phyloP scores from a whole-genome alignment of 2,329 filamentous ascomycete species.

The Colletotrichum lupini region DNA sequence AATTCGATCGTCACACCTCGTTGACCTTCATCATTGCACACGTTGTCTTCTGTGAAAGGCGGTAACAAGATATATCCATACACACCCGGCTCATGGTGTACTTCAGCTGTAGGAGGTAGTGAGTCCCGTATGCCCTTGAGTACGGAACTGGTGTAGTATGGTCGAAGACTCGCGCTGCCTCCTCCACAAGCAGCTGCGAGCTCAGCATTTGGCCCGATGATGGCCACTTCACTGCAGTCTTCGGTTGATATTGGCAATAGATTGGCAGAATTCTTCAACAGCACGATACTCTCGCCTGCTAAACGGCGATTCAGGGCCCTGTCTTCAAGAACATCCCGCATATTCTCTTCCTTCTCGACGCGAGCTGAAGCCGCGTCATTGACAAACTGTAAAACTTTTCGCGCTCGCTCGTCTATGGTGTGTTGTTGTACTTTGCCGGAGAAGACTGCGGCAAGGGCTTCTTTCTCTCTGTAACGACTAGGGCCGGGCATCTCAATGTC shows the following conservation, averaged over 20 bases:
- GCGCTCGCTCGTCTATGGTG: conserved; percentile 66
- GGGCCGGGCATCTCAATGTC: conserved; percentile 72
- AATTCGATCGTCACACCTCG: conserved; percentile 70
- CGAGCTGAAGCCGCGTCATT: conserved; percentile 65
- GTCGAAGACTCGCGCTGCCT: conserved; percentile 69
- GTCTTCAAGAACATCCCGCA: conserved; percentile 69
- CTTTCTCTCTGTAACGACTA: conserved; percentile 59
- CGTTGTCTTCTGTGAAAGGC: conserved; percentile 58
- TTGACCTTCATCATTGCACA: conserved; percentile 64
- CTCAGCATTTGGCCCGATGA: conserved; percentile 69
- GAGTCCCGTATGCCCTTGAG: conserved; percentile 74
- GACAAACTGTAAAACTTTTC: conserved; percentile 66
- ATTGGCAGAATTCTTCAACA: conserved; percentile 76
- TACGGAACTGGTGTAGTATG: conserved; percentile 77
- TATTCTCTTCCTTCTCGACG: conserved; percentile 64
- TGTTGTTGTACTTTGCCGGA: conserved; percentile 66
- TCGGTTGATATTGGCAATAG: conserved; percentile 72
- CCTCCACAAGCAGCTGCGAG: conserved; percentile 69
- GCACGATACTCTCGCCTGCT: conserved; percentile 75
- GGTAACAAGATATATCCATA: conserved; percentile 74
- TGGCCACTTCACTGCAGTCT: conserved; percentile 55
- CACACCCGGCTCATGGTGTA: conserved; percentile 65
- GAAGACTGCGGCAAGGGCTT: conserved; percentile 61
- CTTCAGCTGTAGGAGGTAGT: conserved; percentile 49
- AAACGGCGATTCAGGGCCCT: conserved; percentile 72